Conservation (phyloP, 768 basidiomycete species). For the Termitomyces titanicus region DNA sequence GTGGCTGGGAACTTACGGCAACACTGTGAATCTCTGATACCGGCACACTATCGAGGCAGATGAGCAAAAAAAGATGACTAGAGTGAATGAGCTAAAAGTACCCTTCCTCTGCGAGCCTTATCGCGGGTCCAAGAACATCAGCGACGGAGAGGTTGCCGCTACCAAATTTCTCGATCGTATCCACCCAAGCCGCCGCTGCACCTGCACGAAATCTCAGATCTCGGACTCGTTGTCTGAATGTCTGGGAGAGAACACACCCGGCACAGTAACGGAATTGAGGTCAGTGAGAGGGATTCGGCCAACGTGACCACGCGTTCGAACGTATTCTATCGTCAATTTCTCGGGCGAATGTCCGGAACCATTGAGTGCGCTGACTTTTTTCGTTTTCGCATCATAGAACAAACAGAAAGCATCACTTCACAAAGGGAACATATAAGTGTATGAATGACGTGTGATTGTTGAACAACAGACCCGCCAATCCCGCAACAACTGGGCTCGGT, state of each 20-base stretch:
- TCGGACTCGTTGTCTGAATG: neutral
- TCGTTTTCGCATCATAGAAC: slow-evolving; percentile 82
- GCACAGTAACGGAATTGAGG: slow-evolving; percentile 90
- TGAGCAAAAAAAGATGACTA: neutral
- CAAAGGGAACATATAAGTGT: neutral
- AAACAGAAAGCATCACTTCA: slow-evolving; percentile 86
- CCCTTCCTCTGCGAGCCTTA: slow-evolving; percentile 91
- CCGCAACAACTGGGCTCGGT: slow-evolving; percentile 87
- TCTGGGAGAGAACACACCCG: slow-evolving; percentile 40
- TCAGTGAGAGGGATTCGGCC: slow-evolving; percentile 76
- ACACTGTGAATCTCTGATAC: slow-evolving; percentile 79
- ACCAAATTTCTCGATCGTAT: slow-evolving; percentile 81
- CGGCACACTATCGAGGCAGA: slow-evolving; percentile 54
- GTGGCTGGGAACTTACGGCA: slow-evolving; percentile 34
- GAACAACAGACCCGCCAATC: slow-evolving; percentile 72
- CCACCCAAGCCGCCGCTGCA: slow-evolving; percentile 94
- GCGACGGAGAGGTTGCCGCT: slow-evolving; percentile 59
- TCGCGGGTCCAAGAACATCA: slow-evolving; percentile 86
- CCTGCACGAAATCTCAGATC: slow-evolving; percentile 37
- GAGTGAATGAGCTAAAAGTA: slow-evolving; percentile 23
- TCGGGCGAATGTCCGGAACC: slow-evolving; percentile 88
- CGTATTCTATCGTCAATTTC: slow-evolving; percentile 72
- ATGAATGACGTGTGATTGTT: slow-evolving; percentile 11
- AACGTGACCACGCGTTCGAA: slow-evolving; percentile 63
- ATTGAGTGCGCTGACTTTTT: slow-evolving; percentile 84